Evolutionary conservation across 352 stramenopile genomes (phyloP).

Genomic region (Globisporangium canariense): DNA sequence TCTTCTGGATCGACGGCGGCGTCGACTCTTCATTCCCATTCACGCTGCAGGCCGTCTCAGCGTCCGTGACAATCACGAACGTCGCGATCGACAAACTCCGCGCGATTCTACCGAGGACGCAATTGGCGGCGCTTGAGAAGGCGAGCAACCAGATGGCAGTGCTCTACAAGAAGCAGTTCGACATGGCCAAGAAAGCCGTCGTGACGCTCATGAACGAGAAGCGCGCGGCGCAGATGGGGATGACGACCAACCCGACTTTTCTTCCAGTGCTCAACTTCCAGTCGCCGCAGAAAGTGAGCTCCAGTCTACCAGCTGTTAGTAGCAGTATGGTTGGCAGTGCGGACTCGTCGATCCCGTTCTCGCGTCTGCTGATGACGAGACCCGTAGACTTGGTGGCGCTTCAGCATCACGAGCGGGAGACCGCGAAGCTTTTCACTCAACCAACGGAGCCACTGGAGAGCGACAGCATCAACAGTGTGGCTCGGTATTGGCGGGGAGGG

Average conservation of each 20-base stretch:
- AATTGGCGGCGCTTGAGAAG: slow-evolving; percentile 26
- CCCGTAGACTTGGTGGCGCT: slow-evolving; percentile 25
- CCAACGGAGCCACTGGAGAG: background rate
- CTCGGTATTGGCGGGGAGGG: background rate
- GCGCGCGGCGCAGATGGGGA: slow-evolving; percentile 21
- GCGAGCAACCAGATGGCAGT: slow-evolving; percentile 20
- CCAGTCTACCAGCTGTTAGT: background rate
- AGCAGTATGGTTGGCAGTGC: background rate
- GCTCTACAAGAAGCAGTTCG: slow-evolving; percentile 34
- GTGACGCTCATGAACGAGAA: slow-evolving; percentile 55
- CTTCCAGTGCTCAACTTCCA: slow-evolving; percentile 28
- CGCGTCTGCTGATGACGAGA: slow-evolving; percentile 24
- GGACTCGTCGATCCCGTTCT: slow-evolving; percentile 25
- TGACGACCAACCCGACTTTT: slow-evolving; percentile 16
- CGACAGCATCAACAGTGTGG: background rate
- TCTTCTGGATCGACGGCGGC: slow-evolving; percentile 50
- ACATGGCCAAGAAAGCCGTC: slow-evolving; percentile 32
- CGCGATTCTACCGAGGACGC: slow-evolving; percentile 37
- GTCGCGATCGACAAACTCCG: slow-evolving; percentile 50
- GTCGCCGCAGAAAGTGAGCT: slow-evolving; percentile 14
- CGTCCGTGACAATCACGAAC: slow-evolving; percentile 35
- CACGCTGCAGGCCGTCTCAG: slow-evolving; percentile 44
- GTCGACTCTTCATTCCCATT: slow-evolving; percentile 23
- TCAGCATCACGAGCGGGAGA: slow-evolving; percentile 8
- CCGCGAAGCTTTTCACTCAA: background rate